Base-by-base conservation (phyloP, 2,329 filamentous ascomycete genomes). In the Scytalidium lignicola region DNA sequence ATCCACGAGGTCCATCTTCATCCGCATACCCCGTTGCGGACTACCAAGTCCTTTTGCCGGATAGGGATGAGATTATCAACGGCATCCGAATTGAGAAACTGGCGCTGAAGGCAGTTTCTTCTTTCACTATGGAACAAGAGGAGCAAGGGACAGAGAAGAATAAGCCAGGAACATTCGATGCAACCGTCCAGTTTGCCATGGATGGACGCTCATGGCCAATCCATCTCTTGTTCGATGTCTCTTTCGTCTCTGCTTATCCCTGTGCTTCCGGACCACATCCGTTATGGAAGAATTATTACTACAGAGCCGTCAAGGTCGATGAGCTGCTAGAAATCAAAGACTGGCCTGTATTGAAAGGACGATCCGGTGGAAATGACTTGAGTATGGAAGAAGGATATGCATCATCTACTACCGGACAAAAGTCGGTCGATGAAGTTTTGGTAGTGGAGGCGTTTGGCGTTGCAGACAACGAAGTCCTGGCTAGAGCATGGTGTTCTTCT, bases 401-500 rank as follows among this genome's bases (percentile, higher is more conserved):
- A 29, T 13, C 22, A 46, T 23, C 18, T 23, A 21, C 8, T n/a
- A 4, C 32, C 4, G 32, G 15, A 37, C 32, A 50, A 20, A 58
- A 61, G 37, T 67, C 72, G 13, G 69, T 73, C 13, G 69, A 74
- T 17, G 79, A 83, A 57, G 85, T 90, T 3, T 70, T 90, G 8
- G 82, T 85, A 3, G 75, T 90, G 13, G 84, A 90, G 67, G 83
- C 85, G 0, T 83, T 87, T 62, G 86, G 86, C 1, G 84, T 86
- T 19, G 73, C 73, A 44, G 86, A 90, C 65, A 89, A 90, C 56
- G 86, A 90, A 65, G 86, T 89, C 3, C 75, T 90, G 58, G 86
- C 83, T 1, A 72, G 86, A 53, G 85, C 86, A 6, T 90, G 86
- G 86, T 90, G 86, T 63, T 79, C 84, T 48, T 83, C 88, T 59